phyloP scores from a whole-genome alignment of 2,329 filamentous ascomycete genomes.

The Ascochyta rabiei region DNA sequence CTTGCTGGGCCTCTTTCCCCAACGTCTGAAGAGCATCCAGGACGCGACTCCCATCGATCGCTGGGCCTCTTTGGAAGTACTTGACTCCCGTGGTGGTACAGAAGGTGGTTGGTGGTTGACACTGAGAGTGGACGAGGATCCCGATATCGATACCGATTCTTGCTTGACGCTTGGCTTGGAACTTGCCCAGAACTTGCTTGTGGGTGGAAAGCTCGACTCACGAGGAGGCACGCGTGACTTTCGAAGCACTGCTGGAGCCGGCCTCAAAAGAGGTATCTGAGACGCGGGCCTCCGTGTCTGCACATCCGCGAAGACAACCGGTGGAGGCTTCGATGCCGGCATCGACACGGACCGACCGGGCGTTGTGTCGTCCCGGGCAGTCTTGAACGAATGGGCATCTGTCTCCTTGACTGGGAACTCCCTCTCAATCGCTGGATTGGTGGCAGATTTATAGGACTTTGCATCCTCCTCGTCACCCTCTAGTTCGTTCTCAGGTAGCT shows the following conservation, averaged over 20 bases:
- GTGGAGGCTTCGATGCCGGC: conserved; percentile 22
- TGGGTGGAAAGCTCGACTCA: conserved; percentile 29
- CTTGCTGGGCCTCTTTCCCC: conserved; percentile 18
- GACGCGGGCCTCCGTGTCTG: conserved; percentile 17
- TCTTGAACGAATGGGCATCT: conserved; percentile 33
- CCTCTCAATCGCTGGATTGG: conserved; percentile 16
- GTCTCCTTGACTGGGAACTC: conserved; percentile 24
- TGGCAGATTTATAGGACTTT: conserved; percentile 23
- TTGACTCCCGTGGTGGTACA: conserved; percentile 42
- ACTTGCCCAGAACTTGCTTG: conserved; percentile 22
- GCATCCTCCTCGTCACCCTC: conserved; percentile 10
- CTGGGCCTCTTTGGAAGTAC: conserved; percentile 42
- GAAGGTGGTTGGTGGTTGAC: conserved; percentile 24
- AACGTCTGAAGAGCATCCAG: conserved; percentile 34
- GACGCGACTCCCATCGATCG: conserved; percentile 33
- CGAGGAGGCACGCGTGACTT: conserved; percentile 20
- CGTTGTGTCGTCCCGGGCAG: conserved; percentile 25
- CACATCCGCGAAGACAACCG: conserved; percentile 1
- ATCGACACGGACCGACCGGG: conserved; percentile 28
- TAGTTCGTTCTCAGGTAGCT: neutral
- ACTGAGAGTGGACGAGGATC: conserved; percentile 32
- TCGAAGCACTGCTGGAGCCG: conserved; percentile 20
- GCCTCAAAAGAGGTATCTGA: conserved; percentile 22
- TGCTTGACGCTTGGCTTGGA: conserved; percentile 33
- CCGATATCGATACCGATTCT: conserved; percentile 26